Evolutionary conservation across 148 eudicot species (phyloP), one percentile per base, ranked within the genome.

Genomic region (Heliosperma pusillum): DNA sequence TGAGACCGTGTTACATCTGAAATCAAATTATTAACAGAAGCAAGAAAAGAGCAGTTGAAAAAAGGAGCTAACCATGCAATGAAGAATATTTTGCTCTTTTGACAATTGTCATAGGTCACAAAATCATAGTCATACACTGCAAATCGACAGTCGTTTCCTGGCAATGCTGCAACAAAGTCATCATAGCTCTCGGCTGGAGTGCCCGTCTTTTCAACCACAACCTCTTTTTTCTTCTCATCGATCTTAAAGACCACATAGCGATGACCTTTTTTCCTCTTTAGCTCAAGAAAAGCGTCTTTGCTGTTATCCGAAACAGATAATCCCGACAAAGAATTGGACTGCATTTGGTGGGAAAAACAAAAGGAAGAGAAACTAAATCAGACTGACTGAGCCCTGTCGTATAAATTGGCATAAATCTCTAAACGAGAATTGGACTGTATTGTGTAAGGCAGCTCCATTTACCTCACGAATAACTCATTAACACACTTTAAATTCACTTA

Each of bases 61-160:
- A 6, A 61, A 30, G 56, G 61, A 69, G 69, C 87, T 77, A 57
- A 87, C 96, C 96, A 90, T 7, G 96, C 90, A 64, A 90, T 84
- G 86, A 88, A 90, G 83, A 90, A 90, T 19, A 90, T 90, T 83
- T 90, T 88, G 96, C 92, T 88, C 89, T 90, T 90, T 52, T 80
- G 90, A 58, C 89, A 85, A 53, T 90, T 90, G 61, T 90, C 96
- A 64, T 88, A 80, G 33, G 90, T 90, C 78, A 90, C 92, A 29
- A 85, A 90, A 82, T 90, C 92, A 29, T 74, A 90, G 76, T 90
- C 96, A 83, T 79, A 88, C 29, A 90, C 85, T 44, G 96, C 96
- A 57, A 84, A 88, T 40, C 96, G 81, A 77, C 96, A 90, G 72
- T 90, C 96, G 50, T 84, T 83, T 61, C 64, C 86, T 0, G 92